These are phyloP conservation scores for Ophiocordyceps polyrhachis-furcata DNA, from an alignment of 2,329 filamentous ascomycete species.

Conservation along the genomic window DNA sequence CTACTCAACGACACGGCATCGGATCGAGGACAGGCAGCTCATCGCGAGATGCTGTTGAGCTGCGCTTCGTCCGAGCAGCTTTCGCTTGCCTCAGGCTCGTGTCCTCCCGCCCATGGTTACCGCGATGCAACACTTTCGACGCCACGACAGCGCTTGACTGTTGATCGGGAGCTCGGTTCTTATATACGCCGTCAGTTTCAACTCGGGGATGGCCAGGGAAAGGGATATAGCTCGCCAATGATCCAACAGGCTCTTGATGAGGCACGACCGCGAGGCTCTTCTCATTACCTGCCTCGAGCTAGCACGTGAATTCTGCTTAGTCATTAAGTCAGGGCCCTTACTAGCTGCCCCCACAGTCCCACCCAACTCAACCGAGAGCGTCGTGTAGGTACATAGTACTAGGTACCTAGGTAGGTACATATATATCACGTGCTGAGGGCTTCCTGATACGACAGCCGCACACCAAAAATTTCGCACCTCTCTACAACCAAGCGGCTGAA, in stretches of 20 bases:
- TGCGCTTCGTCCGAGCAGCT: neutral
- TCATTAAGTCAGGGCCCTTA: too few species aligned
- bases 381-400: too few species aligned
- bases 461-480: constrained; percentile 18
- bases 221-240: too few species aligned
- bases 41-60: neutral
- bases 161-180: neutral
- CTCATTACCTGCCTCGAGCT: too few species aligned
- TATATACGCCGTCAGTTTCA: neutral
- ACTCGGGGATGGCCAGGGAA: too few species aligned
- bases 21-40: neutral
- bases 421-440: constrained; percentile 22
- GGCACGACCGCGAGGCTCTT: too few species aligned
- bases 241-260: too few species aligned
- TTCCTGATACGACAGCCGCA: constrained; percentile 10
- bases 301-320: too few species aligned
- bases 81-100: neutral
- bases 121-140: neutral
- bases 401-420: too few species aligned
- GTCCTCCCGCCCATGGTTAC: neutral
- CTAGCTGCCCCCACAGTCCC: too few species aligned
- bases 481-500: constrained; percentile 21
- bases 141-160: neutral
- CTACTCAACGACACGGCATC: neutral
- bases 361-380: too few species aligned